A percentile compares a stretch with the other conserved stretches of the same genome.
Evolutionary conservation across 106 monocot species (phyloP).

Genomic region (Dendrobium catenatum): DNA sequence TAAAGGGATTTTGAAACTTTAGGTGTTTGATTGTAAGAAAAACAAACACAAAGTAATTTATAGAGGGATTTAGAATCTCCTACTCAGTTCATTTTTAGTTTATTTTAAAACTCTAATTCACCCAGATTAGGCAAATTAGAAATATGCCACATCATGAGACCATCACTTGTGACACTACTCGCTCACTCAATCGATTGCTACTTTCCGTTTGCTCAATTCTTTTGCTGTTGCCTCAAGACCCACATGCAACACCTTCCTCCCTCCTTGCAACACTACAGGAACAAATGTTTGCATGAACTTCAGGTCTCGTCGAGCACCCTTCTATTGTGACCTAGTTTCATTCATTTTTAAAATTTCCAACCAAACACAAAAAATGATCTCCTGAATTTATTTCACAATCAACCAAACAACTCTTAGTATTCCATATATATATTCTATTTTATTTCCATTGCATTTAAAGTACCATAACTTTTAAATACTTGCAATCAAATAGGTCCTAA

Average conservation of each 20-base stretch:
- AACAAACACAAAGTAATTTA: not conserved
- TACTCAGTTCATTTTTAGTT: too few species aligned
- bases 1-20: not conserved
- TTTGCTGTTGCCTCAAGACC: not conserved
- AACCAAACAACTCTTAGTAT: not conserved
- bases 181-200: too few species aligned
- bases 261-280: not conserved
- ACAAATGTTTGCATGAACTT: not conserved
- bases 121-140: not conserved
- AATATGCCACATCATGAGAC: not conserved
- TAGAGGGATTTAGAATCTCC: too few species aligned
- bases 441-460: too few species aligned
- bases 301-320: not conserved
- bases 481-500: too few species aligned
- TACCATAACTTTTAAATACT: too few species aligned
- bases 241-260: not conserved
- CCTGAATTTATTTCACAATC: too few species aligned
- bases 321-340: not conserved
- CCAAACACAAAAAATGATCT: too few species aligned
- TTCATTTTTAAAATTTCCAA: not conserved
- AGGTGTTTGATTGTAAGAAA: not conserved
- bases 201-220: too few species aligned
- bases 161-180: too few species aligned
- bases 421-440: not conserved
- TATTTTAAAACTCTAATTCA: too few species aligned